A percentile compares a stretch with the other conserved stretches of the same genome.
Conservation (phyloP, 257 asterid species). For the Jacaranda mimosifolia region DNA sequence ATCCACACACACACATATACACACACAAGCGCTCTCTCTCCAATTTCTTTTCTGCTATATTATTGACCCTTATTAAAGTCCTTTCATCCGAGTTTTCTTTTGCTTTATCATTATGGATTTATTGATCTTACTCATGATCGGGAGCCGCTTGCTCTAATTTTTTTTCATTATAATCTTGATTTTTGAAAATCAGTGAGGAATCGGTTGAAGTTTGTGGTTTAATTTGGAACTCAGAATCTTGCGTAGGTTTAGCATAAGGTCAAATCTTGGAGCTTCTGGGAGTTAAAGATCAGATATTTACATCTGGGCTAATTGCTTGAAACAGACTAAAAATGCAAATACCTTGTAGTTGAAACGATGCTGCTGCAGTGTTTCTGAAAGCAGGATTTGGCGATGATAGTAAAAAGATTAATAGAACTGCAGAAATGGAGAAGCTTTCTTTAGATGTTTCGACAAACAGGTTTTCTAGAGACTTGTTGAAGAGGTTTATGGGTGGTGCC, state of each 20-base stretch:
- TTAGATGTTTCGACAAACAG: slow-evolving; percentile 44
- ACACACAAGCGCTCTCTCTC: neutral
- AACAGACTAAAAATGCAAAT: slow-evolving; percentile 46
- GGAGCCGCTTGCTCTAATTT: neutral
- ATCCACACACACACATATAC: neutral
- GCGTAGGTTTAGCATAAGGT: neutral
- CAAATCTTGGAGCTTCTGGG: slow-evolving; percentile 37
- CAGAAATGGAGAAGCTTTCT: slow-evolving; percentile 55
- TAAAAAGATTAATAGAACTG: slow-evolving; percentile 31
- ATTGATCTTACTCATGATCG: neutral
- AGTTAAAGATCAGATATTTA: slow-evolving; percentile 42
- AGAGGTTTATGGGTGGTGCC: slow-evolving; percentile 60
- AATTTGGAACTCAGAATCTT: too few relatives aligned
- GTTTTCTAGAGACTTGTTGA: slow-evolving; percentile 61
- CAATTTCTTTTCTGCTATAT: neutral
- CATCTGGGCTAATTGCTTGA: slow-evolving; percentile 42
- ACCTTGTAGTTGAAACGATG: slow-evolving; percentile 31
- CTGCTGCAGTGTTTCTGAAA: neutral
- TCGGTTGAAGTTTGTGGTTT: neutral
- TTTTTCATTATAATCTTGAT: neutral
- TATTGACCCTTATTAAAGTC: too few relatives aligned
- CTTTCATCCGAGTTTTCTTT: neutral
- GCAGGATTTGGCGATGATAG: slow-evolving; percentile 41
- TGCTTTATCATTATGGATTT: neutral
- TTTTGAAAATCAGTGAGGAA: neutral